A percentile compares a stretch with the other conserved stretches of the same genome.
Evolutionary conservation across 2,329 filamentous ascomycete genomes (phyloP).

Genomic region (Apiospora marii): DNA sequence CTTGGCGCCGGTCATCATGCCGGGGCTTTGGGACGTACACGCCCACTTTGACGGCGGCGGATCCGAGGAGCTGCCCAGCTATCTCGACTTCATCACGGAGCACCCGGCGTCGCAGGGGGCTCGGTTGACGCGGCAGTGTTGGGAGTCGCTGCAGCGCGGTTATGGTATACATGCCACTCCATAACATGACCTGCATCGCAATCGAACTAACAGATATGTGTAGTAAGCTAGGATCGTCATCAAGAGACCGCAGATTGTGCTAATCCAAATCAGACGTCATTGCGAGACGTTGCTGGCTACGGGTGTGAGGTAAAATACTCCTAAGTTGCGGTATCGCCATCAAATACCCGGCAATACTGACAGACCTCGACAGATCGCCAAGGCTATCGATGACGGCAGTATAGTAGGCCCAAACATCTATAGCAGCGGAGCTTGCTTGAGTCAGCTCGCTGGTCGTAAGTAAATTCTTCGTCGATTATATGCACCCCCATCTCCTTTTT

Average conservation of each 20-base stretch:
- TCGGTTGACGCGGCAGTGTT: conserved; percentile 43
- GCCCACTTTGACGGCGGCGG: conserved; percentile 42
- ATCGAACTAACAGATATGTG: not conserved
- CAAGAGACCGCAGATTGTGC: not conserved
- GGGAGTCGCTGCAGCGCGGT: conserved; percentile 48
- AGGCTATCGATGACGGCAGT: conserved; percentile 42
- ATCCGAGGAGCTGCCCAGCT: conserved; percentile 28
- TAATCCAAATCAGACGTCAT: conserved; percentile 35
- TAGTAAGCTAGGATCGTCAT: not conserved
- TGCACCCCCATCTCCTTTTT: not conserved
- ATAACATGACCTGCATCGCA: not conserved
- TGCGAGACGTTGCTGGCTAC: conserved; percentile 44
- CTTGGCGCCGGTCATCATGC: conserved; percentile 43
- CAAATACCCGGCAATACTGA: not conserved
- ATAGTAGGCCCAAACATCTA: conserved; percentile 46
- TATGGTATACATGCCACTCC: conserved; percentile 30
- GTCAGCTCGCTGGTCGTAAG: conserved; percentile 42
- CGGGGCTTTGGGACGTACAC: conserved; percentile 47
- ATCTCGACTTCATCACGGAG: conserved; percentile 34
- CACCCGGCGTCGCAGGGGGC: conserved; percentile 45
- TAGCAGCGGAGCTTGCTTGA: conserved; percentile 42
- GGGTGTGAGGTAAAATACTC: conserved; percentile 42
- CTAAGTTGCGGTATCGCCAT: not conserved
- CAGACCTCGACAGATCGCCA: conserved; percentile 2
- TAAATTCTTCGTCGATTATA: not conserved